phyloP scores from a whole-genome alignment of 2,329 filamentous ascomycete species.

The Atkinsonella texensis region DNA sequence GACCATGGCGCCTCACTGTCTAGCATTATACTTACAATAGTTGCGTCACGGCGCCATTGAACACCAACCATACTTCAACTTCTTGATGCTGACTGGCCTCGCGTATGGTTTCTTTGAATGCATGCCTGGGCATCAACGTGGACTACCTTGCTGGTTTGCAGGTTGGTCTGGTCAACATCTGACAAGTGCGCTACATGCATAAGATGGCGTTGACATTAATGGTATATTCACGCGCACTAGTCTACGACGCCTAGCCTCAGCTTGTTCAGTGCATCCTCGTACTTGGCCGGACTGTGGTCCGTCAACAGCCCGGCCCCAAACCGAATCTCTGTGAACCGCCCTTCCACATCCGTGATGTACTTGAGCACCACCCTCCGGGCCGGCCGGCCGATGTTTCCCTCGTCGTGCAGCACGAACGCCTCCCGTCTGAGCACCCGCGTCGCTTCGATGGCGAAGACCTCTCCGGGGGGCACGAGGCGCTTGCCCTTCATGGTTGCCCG shows the following conservation, averaged over 20 bases:
- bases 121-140: too few relatives aligned
- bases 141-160: too few relatives aligned
- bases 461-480: slow-evolving; percentile 63
- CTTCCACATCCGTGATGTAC: slow-evolving; percentile 60
- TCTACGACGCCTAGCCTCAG: slow-evolving; percentile 37
- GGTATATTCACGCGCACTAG: not conserved
- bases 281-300: slow-evolving; percentile 64
- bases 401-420: slow-evolving; percentile 39
- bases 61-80: too few relatives aligned
- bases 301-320: slow-evolving; percentile 64
- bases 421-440: slow-evolving; percentile 55
- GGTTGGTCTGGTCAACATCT: too few relatives aligned
- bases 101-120: too few relatives aligned
- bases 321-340: slow-evolving; percentile 54
- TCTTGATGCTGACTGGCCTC: too few relatives aligned
- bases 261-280: slow-evolving; percentile 56
- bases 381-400: slow-evolving; percentile 46
- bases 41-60: too few relatives aligned
- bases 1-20: too few relatives aligned
- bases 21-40: too few relatives aligned
- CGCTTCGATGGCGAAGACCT: slow-evolving; percentile 62
- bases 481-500: slow-evolving; percentile 55
- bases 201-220: not conserved
- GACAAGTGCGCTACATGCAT: too few relatives aligned
- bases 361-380: slow-evolving; percentile 58